Percentiles rank a stretch among this genome's conserved stretches.
Conservation (phyloP, 2,329 filamentous ascomycete species). For the Colletotrichum scovillei region DNA sequence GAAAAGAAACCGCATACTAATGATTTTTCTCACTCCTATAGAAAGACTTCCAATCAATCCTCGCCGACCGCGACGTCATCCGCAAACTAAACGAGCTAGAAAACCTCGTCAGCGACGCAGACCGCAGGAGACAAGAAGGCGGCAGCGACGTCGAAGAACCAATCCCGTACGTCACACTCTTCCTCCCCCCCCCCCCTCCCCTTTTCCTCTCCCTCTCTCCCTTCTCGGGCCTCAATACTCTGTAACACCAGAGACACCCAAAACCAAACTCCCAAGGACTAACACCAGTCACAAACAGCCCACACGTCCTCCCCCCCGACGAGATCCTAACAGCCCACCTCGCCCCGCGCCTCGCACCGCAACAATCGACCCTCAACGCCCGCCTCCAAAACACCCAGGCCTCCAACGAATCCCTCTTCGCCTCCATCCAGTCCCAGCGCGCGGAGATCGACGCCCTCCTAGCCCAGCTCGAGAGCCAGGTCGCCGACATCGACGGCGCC, state of each 20-base stretch:
- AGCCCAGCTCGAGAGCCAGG: conserved; percentile 59
- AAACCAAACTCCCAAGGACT: not conserved
- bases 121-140: conserved; percentile 48
- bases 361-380: conserved; percentile 68
- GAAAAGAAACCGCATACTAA: not conserved
- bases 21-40: conserved; percentile 36
- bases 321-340: conserved; percentile 67
- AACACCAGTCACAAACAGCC: conserved; percentile 48
- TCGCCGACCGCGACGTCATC: conserved; percentile 64
- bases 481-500: conserved; percentile 66
- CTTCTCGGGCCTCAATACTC: not conserved
- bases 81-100: conserved; percentile 70
- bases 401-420: conserved; percentile 65
- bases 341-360: conserved; percentile 60
- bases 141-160: conserved; percentile 44
- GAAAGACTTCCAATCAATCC: conserved; percentile 68
- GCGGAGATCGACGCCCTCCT: conserved; percentile 65
- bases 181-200: not conserved
- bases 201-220: not conserved
- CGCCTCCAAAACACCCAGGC: conserved; percentile 66
- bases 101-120: conserved; percentile 63
- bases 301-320: conserved; percentile 66
- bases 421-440: conserved; percentile 64
- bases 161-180: conserved; percentile 54
- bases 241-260: not conserved